Evolutionary conservation across 2,329 filamentous ascomycete genomes (phyloP).

Genomic region (Penicillium occitanis): DNA sequence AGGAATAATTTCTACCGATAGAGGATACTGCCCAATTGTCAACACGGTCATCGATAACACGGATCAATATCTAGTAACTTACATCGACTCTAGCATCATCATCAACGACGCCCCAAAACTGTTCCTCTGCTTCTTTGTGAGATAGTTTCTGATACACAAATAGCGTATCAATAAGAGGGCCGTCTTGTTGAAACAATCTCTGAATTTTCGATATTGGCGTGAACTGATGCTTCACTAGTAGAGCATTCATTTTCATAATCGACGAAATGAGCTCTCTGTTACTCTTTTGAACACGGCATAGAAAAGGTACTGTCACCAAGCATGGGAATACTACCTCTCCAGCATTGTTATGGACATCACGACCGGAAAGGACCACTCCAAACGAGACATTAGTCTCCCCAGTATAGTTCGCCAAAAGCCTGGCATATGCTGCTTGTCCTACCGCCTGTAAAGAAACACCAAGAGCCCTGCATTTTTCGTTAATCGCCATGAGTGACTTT

Average conservation of each 20-base stretch:
- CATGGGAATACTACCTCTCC: conserved; percentile 69
- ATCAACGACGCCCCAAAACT: conserved; percentile 60
- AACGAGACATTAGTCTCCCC: conserved; percentile 74
- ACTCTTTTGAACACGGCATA: conserved; percentile 55
- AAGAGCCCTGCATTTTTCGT: conserved; percentile 54
- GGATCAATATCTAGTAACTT: conserved; percentile 24
- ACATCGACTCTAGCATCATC: conserved; percentile 69
- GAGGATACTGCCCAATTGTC: conserved; percentile 55
- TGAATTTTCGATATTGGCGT: conserved; percentile 71
- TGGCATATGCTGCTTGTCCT: conserved; percentile 75
- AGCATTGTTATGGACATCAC: conserved; percentile 60
- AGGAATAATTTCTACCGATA: conserved; percentile 78
- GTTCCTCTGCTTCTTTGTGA: conserved; percentile 23
- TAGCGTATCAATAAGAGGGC: conserved; percentile 76
- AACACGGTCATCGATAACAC: conserved; percentile 16
- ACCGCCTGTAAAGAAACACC: conserved; percentile 75
- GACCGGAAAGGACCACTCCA: conserved; percentile 76
- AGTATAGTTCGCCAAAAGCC: conserved; percentile 71
- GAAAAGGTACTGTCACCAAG: conserved; percentile 75
- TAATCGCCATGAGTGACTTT: conserved; percentile 50
- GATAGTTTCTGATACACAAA: conserved; percentile 74
- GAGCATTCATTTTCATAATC: conserved; percentile 66
- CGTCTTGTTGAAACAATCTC: conserved; percentile 64
- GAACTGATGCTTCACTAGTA: conserved; percentile 68
- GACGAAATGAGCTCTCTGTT: conserved; percentile 59